Base-by-base conservation (phyloP, 2,329 filamentous ascomycete genomes). In the Pestalotiopsis sp. region DNA sequence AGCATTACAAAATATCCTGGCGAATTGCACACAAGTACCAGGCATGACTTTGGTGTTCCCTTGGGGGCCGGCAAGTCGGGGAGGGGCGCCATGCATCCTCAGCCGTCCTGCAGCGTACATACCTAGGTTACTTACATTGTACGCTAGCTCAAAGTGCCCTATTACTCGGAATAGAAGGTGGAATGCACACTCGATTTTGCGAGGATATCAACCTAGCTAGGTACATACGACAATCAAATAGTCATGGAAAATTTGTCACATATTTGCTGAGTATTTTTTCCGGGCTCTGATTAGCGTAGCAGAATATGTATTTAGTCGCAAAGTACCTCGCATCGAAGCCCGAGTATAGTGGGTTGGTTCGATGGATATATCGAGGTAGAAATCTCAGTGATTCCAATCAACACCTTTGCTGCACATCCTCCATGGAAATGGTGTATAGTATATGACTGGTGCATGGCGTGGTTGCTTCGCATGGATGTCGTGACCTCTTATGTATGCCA, bases 131-230 rank as follows among this genome's bases (percentile, higher is more conserved):
- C 45, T 20, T 52, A 52, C 17, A 52, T 20, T 52, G 11, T 17
- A 20, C 17, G 20, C 45, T 52, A 17, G 20, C 31, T 36, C 31
- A 39, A 62, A 62, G 59, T 62, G 59, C 59, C 59, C 31, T 62
- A 62, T 39, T 39, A 31, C 59, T 39, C 59, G 20, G 59, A 39
- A 36, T 12, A 62, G 59, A 62, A 62, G 59, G 59, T 62, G 59
- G 59, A 17, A 41, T 62, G 31, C 31, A n/a, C 13, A 36, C 12
- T 39, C 17, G 59, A 39, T 36, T 27, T 59, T n/a, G 23, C 27
- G 23, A 27, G 23, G 57, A 36, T n/a, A 31, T 59, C 57, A 27
- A 27, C 25, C 25, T 62, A 14, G 59, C 38, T n/a, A 20, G 14
- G 13, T n/a, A 36, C 17, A 62, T 27, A n/a, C 59, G 17, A 52